A percentile compares a stretch with the other conserved stretches of the same genome.
Conservation (phyloP, 2,329 filamentous ascomycete genomes). For the Xylariomycetidae sp. region DNA sequence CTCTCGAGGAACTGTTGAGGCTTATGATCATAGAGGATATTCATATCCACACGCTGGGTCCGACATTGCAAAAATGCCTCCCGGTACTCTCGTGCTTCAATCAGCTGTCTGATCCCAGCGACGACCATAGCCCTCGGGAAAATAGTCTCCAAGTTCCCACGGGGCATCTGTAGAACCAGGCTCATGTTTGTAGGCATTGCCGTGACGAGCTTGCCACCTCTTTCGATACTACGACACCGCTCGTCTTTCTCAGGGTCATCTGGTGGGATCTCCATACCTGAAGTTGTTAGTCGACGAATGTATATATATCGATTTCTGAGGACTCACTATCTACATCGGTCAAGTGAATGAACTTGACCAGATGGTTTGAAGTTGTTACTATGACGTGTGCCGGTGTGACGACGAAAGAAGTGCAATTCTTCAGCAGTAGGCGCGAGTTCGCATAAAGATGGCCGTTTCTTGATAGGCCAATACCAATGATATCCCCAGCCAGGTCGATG, state of each 20-base stretch:
- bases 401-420: slow-evolving; percentile 89
- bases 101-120: slow-evolving; percentile 77
- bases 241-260: slow-evolving; percentile 93
- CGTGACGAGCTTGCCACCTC: slow-evolving; percentile 80
- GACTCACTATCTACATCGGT: slow-evolving; percentile 58
- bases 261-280: slow-evolving; percentile 74
- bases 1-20: slow-evolving; percentile 78
- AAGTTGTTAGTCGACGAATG: slow-evolving; percentile 16
- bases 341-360: slow-evolving; percentile 91
- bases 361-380: slow-evolving; percentile 86
- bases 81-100: slow-evolving; percentile 76
- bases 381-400: slow-evolving; percentile 79
- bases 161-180: slow-evolving; percentile 87
- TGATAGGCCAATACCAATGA: slow-evolving; percentile 60
- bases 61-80: slow-evolving; percentile 84
- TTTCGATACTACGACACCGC: slow-evolving; percentile 84
- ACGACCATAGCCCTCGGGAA: slow-evolving; percentile 90
- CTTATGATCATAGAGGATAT: slow-evolving; percentile 92
- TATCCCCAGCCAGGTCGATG: slow-evolving; percentile 34
- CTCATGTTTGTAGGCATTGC: slow-evolving; percentile 85
- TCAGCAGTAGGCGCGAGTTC: slow-evolving; percentile 67
- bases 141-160: slow-evolving; percentile 93
- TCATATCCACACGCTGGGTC: slow-evolving; percentile 94
- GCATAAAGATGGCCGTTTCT: slow-evolving; percentile 74
- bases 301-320: slow-evolving; percentile 2